Percentiles rank a stretch among this genome's conserved stretches.
Evolutionary conservation across 2,329 filamentous ascomycete species (phyloP).

Genomic region (Hypoxylon sp.): DNA sequence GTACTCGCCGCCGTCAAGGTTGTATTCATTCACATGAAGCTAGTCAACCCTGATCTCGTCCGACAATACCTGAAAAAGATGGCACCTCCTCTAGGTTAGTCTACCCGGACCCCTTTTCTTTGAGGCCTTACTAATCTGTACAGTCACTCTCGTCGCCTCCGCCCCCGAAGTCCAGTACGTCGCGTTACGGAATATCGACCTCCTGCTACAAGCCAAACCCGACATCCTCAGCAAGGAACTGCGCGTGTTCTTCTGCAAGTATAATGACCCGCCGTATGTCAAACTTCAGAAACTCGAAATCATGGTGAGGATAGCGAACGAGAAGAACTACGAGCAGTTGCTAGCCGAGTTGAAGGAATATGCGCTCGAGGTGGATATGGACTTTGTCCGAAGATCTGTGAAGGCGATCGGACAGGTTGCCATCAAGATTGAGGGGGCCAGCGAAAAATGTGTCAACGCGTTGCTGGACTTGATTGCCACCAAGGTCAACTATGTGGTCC

Average conservation of each 20-base stretch:
- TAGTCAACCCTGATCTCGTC: slow-evolving; percentile 78
- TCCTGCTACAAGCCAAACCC: slow-evolving; percentile 92
- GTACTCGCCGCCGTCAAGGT: slow-evolving; percentile 97
- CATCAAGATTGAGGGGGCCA: slow-evolving; percentile 96
- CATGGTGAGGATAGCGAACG: slow-evolving; percentile 98
- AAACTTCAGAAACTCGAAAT: slow-evolving; percentile 98
- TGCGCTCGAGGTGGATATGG: slow-evolving; percentile 97
- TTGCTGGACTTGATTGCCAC: slow-evolving; percentile 93
- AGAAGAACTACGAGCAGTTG: slow-evolving; percentile 93
- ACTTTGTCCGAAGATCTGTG: slow-evolving; percentile 92
- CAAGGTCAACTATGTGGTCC: slow-evolving; percentile 98
- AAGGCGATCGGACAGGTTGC: slow-evolving; percentile 97
- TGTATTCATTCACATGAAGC: slow-evolving; percentile 95
- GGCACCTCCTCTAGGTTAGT: slow-evolving; percentile 87
- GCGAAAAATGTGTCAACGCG: slow-evolving; percentile 94
- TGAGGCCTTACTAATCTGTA: slow-evolving; percentile 25
- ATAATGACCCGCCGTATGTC: slow-evolving; percentile 97
- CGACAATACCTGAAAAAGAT: slow-evolving; percentile 96
- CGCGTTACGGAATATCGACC: slow-evolving; percentile 92
- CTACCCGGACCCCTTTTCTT: background rate
- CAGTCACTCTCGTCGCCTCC: slow-evolving; percentile 94
- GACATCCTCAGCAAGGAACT: slow-evolving; percentile 98
- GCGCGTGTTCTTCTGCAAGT: slow-evolving; percentile 99
- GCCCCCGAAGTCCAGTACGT: slow-evolving; percentile 98
- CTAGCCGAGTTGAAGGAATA: slow-evolving; percentile 96